phyloP scores from a whole-genome alignment of 1,139 yeast genomes.

The Suhomyces terraborum region DNA sequence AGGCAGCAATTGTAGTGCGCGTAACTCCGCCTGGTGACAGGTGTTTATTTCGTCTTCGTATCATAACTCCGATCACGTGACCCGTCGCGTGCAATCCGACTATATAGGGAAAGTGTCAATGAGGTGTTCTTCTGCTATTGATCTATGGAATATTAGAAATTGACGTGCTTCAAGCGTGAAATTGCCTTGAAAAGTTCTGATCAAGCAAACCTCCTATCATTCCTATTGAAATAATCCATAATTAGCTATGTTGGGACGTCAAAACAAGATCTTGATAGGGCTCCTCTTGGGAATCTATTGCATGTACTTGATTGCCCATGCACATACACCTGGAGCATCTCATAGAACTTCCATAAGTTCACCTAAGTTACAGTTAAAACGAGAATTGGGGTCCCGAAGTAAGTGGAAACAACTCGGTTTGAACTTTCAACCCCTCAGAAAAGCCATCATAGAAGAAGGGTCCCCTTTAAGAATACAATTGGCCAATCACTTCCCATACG shows the following conservation, averaged over 20 bases:
- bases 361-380: constrained; percentile 27
- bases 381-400: constrained; percentile 33
- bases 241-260: constrained; percentile 7
- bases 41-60: too few species aligned
- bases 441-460: constrained; percentile 30
- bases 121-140: too few species aligned
- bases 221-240: too few species aligned
- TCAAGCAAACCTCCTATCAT: too few species aligned
- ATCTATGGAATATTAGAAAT: too few species aligned
- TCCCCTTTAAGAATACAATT: constrained; percentile 57
- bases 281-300: not conserved
- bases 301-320: constrained; percentile 2
- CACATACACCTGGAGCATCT: constrained; percentile 13
- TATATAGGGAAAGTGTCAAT: too few species aligned
- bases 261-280: constrained; percentile 6
- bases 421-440: constrained; percentile 38
- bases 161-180: too few species aligned
- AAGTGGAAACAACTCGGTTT: constrained; percentile 44
- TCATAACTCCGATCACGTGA: too few species aligned
- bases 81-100: too few species aligned
- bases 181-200: too few species aligned
- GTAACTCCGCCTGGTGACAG: not conserved
- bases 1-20: not conserved
- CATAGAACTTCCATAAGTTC: constrained; percentile 28
- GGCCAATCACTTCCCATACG: constrained; percentile 72